Evolutionary conservation across 306 rosid genomes (phyloP).

Genomic region (Citrullus mucosospermus): DNA sequence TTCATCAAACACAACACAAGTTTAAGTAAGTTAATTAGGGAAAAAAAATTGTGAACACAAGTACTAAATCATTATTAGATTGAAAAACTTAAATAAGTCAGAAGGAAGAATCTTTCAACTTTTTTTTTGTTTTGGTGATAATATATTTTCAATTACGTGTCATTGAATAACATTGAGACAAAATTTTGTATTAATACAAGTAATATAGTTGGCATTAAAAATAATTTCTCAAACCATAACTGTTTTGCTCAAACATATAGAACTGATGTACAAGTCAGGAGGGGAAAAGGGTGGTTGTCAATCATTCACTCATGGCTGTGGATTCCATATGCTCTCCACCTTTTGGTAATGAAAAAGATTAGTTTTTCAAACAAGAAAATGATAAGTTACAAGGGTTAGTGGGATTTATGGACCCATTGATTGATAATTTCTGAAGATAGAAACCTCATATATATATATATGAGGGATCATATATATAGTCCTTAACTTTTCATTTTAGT

Average conservation of each 20-base stretch:
- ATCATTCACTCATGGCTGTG: neutral
- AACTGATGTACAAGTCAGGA: neutral
- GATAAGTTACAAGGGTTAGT: neutral
- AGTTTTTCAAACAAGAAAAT: neutral
- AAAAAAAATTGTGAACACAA: too few relatives aligned
- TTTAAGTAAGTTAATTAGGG: too few relatives aligned
- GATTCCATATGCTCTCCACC: neutral
- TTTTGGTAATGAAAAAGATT: neutral
- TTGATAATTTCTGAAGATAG: neutral
- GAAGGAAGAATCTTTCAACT: too few relatives aligned
- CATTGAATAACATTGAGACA: too few relatives aligned
- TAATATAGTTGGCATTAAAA: too few relatives aligned
- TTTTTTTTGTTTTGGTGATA: too few relatives aligned
- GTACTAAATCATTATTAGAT: too few relatives aligned
- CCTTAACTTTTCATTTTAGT: neutral
- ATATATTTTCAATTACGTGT: too few relatives aligned
- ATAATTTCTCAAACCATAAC: neutral
- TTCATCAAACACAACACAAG: too few relatives aligned
- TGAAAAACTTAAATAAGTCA: too few relatives aligned
- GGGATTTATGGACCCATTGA: neutral
- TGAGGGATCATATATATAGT: neutral
- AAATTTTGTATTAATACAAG: too few relatives aligned
- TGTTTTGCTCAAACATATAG: neutral
- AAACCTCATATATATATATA: neutral
- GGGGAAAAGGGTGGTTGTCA: neutral